Base-by-base conservation (phyloP, 805 yeast genomes). In the Scheffersomyces amazonensis region DNA sequence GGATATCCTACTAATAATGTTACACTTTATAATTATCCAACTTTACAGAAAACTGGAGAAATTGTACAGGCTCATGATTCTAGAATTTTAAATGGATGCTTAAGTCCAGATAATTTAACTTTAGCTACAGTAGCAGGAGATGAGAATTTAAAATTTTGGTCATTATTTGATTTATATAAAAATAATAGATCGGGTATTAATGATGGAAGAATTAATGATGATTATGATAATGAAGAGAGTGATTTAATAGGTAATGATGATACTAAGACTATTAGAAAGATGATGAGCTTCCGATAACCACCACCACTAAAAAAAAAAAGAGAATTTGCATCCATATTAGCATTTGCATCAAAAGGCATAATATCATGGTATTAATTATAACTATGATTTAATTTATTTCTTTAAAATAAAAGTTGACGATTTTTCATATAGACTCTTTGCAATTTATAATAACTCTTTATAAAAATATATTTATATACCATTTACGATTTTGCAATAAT, bases 111-210 rank as follows among this genome's bases (percentile, higher is more conserved):
- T 62, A 87, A 85, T 12, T 78, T 87, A 36, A 87, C 95, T 0
- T 65, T 93, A 39, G 98, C 96, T 1, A 93, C 99, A 0, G 89
- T 90, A 32, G 95, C 97, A 2, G 95, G 96, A 10, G 98, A 93
- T 62, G 99, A 93, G 59, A 91, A 89, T 63, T 73, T 93, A 55
- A 91, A 93, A 64, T 93, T 93, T 64, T 93, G 95, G 90, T 83
- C 87, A 48, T 72, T 93, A 16, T 91, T 89, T 61, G 96, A 91
- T 52, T 42, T 59, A 43, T 53, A 53, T 46, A 64, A 60, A 46
- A 40, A 52, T 11, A 18, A 8, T 28, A 16, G 35, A 28, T 10
- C 5, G 5, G 13, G 13, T 24, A 16, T 17, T 17, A 37, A 30
- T 20, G 41, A 41, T 20, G 13, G 16, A 8, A 20, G 37, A 8